A percentile compares a stretch with the other conserved stretches of the same genome.
Conservation (phyloP, 305 asterid species). For the Solanum aculeatissimum region DNA sequence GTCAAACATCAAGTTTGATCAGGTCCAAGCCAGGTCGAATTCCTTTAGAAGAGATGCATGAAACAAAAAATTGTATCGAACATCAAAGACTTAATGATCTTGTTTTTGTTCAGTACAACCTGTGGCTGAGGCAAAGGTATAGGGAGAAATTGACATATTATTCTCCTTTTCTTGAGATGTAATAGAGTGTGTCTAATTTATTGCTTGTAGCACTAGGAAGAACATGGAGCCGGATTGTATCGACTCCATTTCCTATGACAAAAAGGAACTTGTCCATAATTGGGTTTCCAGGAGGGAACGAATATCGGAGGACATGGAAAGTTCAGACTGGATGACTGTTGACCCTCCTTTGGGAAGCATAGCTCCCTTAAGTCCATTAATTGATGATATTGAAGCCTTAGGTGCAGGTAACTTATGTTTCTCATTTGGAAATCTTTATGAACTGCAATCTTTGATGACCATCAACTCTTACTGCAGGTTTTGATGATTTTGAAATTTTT, state of each 20-base stretch:
- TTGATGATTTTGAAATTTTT: constrained; percentile 66
- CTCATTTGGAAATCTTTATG: neutral
- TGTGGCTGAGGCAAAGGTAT: constrained; percentile 71
- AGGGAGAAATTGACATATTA: constrained; percentile 2
- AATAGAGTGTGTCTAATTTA: neutral
- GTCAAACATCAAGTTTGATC: constrained; percentile 82
- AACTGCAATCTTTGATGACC: neutral
- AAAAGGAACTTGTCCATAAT: constrained; percentile 45
- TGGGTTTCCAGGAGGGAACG: constrained; percentile 57
- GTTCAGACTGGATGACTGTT: constrained; percentile 59
- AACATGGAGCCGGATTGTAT: constrained; percentile 28
- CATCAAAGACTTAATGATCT: constrained; percentile 71
- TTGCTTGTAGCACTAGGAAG: constrained; percentile 21
- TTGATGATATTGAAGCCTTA: constrained; percentile 63
- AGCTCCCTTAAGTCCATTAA: constrained; percentile 35
- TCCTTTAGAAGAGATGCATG: constrained; percentile 46
- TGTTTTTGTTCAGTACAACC: constrained; percentile 62
- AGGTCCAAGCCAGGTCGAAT: constrained; percentile 35
- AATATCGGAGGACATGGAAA: constrained; percentile 29
- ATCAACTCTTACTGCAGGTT: constrained; percentile 33
- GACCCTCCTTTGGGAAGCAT: constrained; percentile 67
- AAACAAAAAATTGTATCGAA: constrained; percentile 63
- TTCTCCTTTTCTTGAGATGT: neutral
- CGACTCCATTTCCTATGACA: constrained; percentile 63
- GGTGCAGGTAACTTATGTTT: constrained; percentile 52